Conservation (phyloP, 176 grass and related monocot species). For the Rhynchospora tenuis region DNA sequence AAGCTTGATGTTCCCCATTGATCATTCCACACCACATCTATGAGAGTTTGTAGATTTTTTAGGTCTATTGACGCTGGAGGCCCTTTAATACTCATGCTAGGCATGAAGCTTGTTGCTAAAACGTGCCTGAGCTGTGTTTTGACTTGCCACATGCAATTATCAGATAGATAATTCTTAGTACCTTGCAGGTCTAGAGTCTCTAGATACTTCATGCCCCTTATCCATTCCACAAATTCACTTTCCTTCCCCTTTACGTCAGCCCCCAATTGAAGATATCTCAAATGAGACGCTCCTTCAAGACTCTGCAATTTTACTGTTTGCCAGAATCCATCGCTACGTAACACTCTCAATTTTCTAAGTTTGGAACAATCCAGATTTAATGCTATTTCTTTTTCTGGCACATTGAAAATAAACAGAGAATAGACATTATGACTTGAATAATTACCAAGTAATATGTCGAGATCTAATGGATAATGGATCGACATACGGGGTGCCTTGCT, state of each 20-base stretch:
- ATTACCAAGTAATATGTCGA: neutral
- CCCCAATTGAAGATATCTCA: neutral
- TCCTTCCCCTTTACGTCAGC: neutral
- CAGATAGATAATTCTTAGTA: too few species aligned
- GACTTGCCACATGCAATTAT: neutral
- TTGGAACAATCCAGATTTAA: neutral
- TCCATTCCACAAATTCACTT: neutral
- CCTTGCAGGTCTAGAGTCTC: too few species aligned
- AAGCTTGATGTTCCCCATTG: neutral
- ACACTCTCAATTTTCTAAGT: neutral
- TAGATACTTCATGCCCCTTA: too few species aligned
- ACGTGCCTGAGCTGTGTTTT: neutral
- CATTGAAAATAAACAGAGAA: neutral
- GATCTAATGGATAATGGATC: neutral
- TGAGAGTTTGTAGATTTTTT: neutral
- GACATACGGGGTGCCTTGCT: neutral
- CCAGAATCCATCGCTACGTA: neutral
- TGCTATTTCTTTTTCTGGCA: too few species aligned
- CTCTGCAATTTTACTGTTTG: neutral
- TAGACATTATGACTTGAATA: neutral
- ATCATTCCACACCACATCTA: neutral
- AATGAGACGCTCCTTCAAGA: neutral
- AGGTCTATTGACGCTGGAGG: neutral
- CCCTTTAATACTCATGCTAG: too few species aligned
- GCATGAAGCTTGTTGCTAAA: too few species aligned